Percentiles rank a stretch among this genome's conserved stretches.
phyloP scores from a whole-genome alignment of 2,329 filamentous ascomycete species.

The Samsoniella hepiali region DNA sequence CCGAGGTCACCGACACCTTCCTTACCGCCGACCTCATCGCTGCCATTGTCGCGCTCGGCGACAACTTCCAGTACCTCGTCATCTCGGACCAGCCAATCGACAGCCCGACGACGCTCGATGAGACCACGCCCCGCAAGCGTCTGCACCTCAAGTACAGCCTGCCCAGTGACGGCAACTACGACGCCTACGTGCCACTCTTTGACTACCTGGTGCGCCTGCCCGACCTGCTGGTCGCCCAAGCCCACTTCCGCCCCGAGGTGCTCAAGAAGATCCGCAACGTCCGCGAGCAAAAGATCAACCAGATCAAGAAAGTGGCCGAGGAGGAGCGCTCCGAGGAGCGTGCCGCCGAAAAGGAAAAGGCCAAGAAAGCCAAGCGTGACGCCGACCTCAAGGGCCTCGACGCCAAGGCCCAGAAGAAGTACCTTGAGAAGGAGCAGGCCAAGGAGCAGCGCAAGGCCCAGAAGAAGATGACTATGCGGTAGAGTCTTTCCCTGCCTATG shows the following conservation, averaged over 20 bases:
- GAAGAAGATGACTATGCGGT: slow-evolving; percentile 53
- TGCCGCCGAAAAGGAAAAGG: slow-evolving; percentile 65
- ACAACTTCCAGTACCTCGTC: slow-evolving; percentile 78
- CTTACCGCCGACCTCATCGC: slow-evolving; percentile 84
- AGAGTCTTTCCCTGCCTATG: not conserved
- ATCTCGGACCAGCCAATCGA: slow-evolving; percentile 86
- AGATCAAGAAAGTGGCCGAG: slow-evolving; percentile 76
- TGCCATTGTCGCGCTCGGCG: slow-evolving; percentile 74
- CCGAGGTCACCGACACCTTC: slow-evolving; percentile 84
- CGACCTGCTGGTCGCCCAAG: slow-evolving; percentile 71
- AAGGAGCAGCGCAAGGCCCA: slow-evolving; percentile 60
- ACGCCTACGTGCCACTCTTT: slow-evolving; percentile 69
- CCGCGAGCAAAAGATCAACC: slow-evolving; percentile 76
- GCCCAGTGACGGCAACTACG: slow-evolving; percentile 61
- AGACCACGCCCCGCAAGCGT: slow-evolving; percentile 81
- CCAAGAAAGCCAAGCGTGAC: slow-evolving; percentile 88
- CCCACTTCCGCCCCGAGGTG: slow-evolving; percentile 88
- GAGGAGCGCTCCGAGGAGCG: slow-evolving; percentile 79
- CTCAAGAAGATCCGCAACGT: slow-evolving; percentile 75
- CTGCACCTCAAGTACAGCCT: slow-evolving; percentile 74
- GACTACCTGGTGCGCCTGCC: slow-evolving; percentile 78
- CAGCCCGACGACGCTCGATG: slow-evolving; percentile 80
- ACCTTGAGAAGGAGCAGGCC: slow-evolving; percentile 74
- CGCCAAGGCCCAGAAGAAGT: slow-evolving; percentile 83
- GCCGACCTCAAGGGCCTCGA: slow-evolving; percentile 72